Percentiles rank a stretch among this genome's conserved stretches.
Conservation (phyloP, 2,329 filamentous ascomycete genomes). For the Dryadomyces quercivorus region DNA sequence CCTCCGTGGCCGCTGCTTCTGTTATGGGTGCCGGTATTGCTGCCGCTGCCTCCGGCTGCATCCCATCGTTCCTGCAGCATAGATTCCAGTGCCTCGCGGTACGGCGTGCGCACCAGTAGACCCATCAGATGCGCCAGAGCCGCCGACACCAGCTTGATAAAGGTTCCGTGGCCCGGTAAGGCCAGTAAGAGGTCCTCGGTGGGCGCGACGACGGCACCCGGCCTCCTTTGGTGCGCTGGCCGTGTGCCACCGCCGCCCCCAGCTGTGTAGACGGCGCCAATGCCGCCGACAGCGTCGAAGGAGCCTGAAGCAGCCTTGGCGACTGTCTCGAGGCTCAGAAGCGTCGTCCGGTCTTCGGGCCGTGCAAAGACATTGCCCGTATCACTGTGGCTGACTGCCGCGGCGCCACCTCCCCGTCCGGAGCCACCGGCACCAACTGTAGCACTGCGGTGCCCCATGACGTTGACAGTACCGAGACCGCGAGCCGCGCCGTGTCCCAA, state of each 20-base stretch:
- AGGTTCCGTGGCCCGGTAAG: conserved; percentile 53
- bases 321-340: conserved; percentile 50
- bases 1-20: conserved; percentile 40
- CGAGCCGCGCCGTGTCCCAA: conserved; percentile 30
- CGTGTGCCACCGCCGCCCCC: conserved; percentile 35
- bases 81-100: conserved; percentile 49
- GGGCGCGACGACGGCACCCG: not conserved
- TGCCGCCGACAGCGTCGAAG: conserved; percentile 55
- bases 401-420: not conserved
- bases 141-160: conserved; percentile 51
- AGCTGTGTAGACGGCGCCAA: conserved; percentile 49
- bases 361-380: conserved; percentile 26
- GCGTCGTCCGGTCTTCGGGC: conserved; percentile 40
- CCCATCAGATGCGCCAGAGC: conserved; percentile 49
- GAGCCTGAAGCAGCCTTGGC: conserved; percentile 56
- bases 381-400: conserved; percentile 13
- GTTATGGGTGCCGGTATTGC: conserved; percentile 21
- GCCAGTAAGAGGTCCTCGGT: conserved; percentile 39
- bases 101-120: conserved; percentile 45
- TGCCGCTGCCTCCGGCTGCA: conserved; percentile 31
- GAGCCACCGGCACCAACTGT: not conserved
- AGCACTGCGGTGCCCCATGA: conserved; percentile 16
- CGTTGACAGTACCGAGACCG: conserved; percentile 13
- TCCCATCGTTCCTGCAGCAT: conserved; percentile 59
- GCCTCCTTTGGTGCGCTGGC: conserved; percentile 11